Percentiles rank a stretch among this genome's conserved stretches.
Conservation (phyloP, 2,329 filamentous ascomycete genomes). For the Leptographium lundbergii region DNA sequence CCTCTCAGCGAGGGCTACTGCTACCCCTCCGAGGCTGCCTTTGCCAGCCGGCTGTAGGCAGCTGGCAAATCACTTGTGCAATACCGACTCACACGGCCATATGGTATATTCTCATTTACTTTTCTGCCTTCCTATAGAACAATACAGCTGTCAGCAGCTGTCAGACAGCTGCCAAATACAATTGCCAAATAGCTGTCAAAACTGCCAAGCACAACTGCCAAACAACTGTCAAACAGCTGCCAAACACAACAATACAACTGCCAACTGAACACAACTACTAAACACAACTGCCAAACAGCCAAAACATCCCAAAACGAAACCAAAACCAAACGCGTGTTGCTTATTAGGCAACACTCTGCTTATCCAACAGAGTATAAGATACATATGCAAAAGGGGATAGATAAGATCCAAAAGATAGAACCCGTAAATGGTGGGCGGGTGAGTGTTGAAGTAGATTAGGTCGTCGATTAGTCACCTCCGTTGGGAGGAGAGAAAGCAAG, state of each 20-base stretch:
- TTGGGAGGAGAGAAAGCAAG: neutral
- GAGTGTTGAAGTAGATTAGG: neutral
- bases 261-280: too few species aligned
- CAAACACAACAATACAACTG: too few species aligned
- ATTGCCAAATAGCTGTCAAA: too few species aligned
- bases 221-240: too few species aligned
- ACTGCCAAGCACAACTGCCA: too few species aligned
- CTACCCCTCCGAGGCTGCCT: constrained; percentile 4
- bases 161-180: too few species aligned
- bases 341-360: neutral
- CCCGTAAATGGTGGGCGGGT: neutral
- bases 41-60: neutral
- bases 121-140: neutral
- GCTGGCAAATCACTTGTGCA: too few species aligned
- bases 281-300: too few species aligned
- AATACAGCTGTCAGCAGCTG: too few species aligned
- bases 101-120: neutral
- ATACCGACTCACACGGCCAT: too few species aligned
- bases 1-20: constrained; percentile 32
- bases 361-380: neutral
- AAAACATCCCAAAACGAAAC: neutral
- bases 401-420: neutral
- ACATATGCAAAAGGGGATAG: neutral
- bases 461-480: neutral
- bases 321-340: neutral